Evolutionary conservation across 1,139 yeast genomes (phyloP), one percentile per base, ranked within the genome.

Genomic region (Blastobotrys elegans): DNA sequence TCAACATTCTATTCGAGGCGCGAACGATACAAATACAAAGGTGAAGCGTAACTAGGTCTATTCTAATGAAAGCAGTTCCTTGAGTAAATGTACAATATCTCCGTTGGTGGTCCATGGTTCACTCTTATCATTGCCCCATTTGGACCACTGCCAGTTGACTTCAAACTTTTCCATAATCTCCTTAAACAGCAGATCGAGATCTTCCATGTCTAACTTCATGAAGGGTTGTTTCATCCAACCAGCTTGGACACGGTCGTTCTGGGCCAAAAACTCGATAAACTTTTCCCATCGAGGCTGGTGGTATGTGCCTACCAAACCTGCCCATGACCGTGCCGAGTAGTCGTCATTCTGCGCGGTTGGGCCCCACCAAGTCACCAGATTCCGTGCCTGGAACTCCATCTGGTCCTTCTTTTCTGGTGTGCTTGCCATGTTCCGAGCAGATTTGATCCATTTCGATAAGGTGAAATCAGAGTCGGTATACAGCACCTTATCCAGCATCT

Each of bases 321-420:
- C 51, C 56, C 56, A 53, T 16, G 53, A 51, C 40, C 52, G 49
- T 10, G 54, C 48, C 14, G 54, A 52, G 34, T 52, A 53, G 41
- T 50, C 53, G 14, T 31, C 20, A n/a, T 40, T 40, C 31, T 52
- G 48, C 21, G 35, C 34, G n/a, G 46, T 39, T 1, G 53, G 55
- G 17, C 56, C 56, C 56, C 56, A 53, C 34, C 48, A 24, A 11
- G 56, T 50, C 30, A 53, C 36, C 43, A 50, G 49, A 37, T 53
- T 52, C 13, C 56, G 45, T 16, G 56, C 56, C 21, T 48, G 47
- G 46, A 50, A 49, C 39, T 53, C 56, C 24, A 44, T 32, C 40
- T 35, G 26, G 27, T 44, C 40, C 16, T 18, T n/a, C 3, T 27
- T 27, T 16, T n/a, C 24, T 6, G 16, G 33, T 5, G 41, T n/a